Evolutionary conservation across 2,329 filamentous ascomycete species (phyloP).

Genomic region (Clonostachys rosea): DNA sequence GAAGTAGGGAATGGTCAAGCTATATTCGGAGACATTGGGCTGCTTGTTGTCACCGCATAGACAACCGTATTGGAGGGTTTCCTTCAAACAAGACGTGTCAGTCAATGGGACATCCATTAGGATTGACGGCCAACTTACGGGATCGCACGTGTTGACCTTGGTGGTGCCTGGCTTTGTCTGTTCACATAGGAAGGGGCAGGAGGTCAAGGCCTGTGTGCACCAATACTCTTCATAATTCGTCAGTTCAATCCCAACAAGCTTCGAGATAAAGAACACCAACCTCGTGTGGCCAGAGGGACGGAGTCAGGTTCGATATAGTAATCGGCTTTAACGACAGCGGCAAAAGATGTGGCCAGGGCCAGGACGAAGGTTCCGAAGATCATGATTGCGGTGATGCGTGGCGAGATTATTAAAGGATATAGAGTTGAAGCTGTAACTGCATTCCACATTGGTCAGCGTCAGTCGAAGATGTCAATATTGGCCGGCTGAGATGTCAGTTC

Average conservation of each 20-base stretch:
- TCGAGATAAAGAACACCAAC: background rate
- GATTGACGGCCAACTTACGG: constrained; percentile 38
- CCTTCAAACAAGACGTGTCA: constrained; percentile 23
- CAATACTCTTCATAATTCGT: constrained; percentile 42
- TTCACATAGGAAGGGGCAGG: constrained; percentile 70
- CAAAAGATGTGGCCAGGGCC: constrained; percentile 48
- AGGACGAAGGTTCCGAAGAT: constrained; percentile 48
- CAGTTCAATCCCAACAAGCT: background rate
- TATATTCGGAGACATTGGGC: constrained; percentile 74
- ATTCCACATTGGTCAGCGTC: no score
- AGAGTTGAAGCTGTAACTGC: background rate
- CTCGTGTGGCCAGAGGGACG: constrained; percentile 45
- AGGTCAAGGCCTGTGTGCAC: constrained; percentile 58
- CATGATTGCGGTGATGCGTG: constrained; percentile 31
- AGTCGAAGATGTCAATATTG: no score
- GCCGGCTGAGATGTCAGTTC: no score
- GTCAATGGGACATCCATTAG: background rate
- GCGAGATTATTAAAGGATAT: background rate
- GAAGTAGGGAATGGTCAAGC: constrained; percentile 73
- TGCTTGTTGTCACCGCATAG: constrained; percentile 61
- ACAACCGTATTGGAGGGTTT: constrained; percentile 63
- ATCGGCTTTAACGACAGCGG: constrained; percentile 48
- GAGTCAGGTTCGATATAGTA: constrained; percentile 58
- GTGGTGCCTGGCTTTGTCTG: constrained; percentile 49
- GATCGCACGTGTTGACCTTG: constrained; percentile 61